phyloP scores from a whole-genome alignment of 331 rosid species.

The Acacia pycnantha region DNA sequence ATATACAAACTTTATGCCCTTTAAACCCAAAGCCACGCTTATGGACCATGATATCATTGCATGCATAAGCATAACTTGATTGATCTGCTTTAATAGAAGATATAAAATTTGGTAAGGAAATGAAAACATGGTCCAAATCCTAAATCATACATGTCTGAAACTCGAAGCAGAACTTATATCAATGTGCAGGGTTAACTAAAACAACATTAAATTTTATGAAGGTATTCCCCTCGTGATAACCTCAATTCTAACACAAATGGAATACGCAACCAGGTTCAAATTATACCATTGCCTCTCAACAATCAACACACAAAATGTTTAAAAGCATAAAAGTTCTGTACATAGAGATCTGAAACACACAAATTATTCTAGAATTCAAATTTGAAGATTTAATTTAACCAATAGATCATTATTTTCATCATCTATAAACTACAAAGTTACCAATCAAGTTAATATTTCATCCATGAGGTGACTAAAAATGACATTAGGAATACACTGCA shows the following conservation, averaged over 20 bases:
- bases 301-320: background rate
- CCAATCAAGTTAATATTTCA: background rate
- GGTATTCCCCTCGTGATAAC: background rate
- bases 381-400: background rate
- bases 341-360: background rate
- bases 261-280: background rate
- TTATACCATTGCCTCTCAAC: background rate
- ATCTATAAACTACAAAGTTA: constrained; percentile 7
- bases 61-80: background rate
- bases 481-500: constrained; percentile 12
- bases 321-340: background rate
- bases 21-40: background rate
- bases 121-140: background rate
- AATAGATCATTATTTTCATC: background rate
- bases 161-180: background rate
- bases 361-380: background rate
- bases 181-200: background rate
- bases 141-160: background rate
- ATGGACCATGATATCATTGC: background rate
- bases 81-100: background rate
- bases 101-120: background rate
- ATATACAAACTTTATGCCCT: background rate
- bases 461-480: background rate
- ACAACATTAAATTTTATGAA: background rate
- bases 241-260: background rate